phyloP scores from a whole-genome alignment of 202 grass and related monocot species.

The Carex arenaria region DNA sequence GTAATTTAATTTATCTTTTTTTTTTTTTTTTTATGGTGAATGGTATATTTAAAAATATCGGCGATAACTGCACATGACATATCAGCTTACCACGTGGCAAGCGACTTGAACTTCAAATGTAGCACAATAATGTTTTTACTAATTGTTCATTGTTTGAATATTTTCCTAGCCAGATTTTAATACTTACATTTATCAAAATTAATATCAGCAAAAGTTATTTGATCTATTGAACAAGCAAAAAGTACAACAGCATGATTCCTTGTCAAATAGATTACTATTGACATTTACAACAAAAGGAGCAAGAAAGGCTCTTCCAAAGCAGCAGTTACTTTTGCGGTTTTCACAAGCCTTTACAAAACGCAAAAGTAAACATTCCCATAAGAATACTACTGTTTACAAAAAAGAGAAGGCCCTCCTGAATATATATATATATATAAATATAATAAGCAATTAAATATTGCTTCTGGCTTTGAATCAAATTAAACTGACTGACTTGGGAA shows the following conservation, averaged over 20 bases:
- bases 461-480: not conserved
- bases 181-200: not conserved
- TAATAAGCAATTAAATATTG: not conserved
- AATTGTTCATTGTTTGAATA: not conserved
- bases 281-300: conserved; percentile 1
- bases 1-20: no score
- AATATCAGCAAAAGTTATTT: not conserved
- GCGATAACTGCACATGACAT: no score
- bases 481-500: not conserved
- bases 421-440: not conserved
- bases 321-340: not conserved
- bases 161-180: not conserved
- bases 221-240: not conserved
- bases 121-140: no score
- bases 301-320: not conserved
- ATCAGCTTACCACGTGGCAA: no score
- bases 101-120: not conserved
- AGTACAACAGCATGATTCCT: not conserved
- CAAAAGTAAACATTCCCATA: not conserved
- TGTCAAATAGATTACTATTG: not conserved
- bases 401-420: not conserved
- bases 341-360: not conserved
- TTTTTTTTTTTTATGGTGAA: no score
- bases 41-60: no score
- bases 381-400: no score